Conservation (phyloP, 2,329 filamentous ascomycete genomes). For the Exophiala calicioides region DNA sequence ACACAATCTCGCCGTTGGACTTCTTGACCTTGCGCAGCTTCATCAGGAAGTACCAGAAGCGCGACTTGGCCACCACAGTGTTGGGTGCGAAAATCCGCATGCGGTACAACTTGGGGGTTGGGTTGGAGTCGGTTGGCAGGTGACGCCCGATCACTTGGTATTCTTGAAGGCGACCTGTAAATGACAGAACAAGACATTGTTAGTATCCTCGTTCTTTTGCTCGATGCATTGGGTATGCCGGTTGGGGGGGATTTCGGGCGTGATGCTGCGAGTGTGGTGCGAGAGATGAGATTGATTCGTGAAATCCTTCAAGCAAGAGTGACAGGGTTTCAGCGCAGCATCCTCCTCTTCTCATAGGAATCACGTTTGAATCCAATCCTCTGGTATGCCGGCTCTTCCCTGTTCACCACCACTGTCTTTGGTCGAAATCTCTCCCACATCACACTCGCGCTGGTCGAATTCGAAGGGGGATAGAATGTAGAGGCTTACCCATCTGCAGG, state of each 20-base stretch:
- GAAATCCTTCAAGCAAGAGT: too few relatives aligned
- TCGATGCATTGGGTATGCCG: neutral
- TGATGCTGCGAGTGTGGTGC: too few relatives aligned
- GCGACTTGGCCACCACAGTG: conserved; percentile 96
- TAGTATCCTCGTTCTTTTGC: conserved; percentile 11
- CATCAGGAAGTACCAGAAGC: conserved; percentile 99
- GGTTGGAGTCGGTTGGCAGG: conserved; percentile 95
- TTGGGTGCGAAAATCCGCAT: conserved; percentile 99
- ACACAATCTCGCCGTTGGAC: conserved; percentile 98
- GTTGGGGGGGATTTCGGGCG: neutral
- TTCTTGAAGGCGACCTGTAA: conserved; percentile 95
- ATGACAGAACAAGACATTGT: conserved; percentile 3
- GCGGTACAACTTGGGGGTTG: conserved; percentile 97
- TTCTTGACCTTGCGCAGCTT: conserved; percentile 99
- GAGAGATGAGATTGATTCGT: neutral
- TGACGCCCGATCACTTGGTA: conserved; percentile 99
- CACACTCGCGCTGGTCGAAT: neutral
- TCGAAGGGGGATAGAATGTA: conserved; percentile 15
- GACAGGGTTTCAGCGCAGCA: too few relatives aligned
- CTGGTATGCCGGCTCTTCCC: too few relatives aligned
- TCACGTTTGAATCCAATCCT: too few relatives aligned
- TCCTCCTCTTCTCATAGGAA: too few relatives aligned
- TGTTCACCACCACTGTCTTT: neutral
- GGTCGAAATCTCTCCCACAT: conserved; percentile 3
- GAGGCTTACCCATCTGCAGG: conserved; percentile 63